phyloP scores from a whole-genome alignment of 306 rosid genomes.

The Fagus crenata region DNA sequence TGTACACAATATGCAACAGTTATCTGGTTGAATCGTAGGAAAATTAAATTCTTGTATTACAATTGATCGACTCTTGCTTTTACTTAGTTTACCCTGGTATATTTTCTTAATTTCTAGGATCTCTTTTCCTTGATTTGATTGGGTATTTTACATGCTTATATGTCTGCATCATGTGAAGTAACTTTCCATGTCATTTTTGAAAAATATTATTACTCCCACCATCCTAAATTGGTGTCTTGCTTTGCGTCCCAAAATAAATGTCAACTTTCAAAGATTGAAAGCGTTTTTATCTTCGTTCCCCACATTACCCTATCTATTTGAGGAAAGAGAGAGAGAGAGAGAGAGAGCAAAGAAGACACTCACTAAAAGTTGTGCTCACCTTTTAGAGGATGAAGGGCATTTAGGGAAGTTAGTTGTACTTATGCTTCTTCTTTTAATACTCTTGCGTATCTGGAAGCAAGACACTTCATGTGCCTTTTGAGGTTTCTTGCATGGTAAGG shows the following conservation, averaged over 20 bases:
- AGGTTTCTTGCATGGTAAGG: conserved; percentile 6
- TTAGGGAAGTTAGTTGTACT: not conserved
- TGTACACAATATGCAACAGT: not conserved
- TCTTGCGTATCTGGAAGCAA: not conserved
- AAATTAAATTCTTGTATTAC: not conserved
- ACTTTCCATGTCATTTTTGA: not conserved
- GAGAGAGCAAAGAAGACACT: not conserved
- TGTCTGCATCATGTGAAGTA: not conserved
- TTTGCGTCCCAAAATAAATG: not conserved
- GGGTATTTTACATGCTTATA: not conserved
- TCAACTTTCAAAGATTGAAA: not conserved
- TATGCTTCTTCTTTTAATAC: not conserved
- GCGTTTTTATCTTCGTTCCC: not conserved
- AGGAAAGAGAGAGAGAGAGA: not conserved
- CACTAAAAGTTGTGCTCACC: not conserved
- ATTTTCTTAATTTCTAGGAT: not conserved
- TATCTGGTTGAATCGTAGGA: not conserved
- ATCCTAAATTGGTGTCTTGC: not conserved
- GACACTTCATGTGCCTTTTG: conserved; percentile 7
- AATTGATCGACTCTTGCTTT: not conserved
- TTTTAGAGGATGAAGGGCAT: not conserved
- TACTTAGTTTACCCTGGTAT: not conserved
- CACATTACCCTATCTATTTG: not conserved
- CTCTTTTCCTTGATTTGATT: conserved; percentile 3
- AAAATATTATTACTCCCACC: no score